These are phyloP conservation scores for Wickerhamomyces silvicola DNA, from an alignment of 805 yeast species.

Conservation along the genomic window DNA sequence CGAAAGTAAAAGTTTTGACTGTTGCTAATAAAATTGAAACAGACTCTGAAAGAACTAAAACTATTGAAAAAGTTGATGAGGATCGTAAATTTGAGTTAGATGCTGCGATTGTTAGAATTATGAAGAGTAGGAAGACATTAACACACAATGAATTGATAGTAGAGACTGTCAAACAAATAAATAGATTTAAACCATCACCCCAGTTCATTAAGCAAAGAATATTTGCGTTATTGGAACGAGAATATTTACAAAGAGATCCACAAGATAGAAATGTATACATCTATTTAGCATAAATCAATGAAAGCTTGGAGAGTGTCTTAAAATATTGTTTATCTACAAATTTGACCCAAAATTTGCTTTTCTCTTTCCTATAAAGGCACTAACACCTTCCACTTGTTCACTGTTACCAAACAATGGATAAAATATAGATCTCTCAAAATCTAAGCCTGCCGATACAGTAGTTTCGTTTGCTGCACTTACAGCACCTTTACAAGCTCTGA, in stretches of 20 bases:
- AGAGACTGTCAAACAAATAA: slow-evolving; percentile 55
- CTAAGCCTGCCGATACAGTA: slow-evolving; percentile 31
- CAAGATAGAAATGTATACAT: slow-evolving; percentile 54
- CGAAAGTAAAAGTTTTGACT: slow-evolving; percentile 69
- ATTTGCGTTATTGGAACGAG: slow-evolving; percentile 72
- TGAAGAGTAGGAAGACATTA: slow-evolving; percentile 66
- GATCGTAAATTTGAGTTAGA: slow-evolving; percentile 65
- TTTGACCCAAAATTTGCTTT: slow-evolving; percentile 22
- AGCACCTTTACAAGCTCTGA: slow-evolving; percentile 39
- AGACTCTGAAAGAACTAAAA: slow-evolving; percentile 34
- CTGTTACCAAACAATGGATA: slow-evolving; percentile 38
- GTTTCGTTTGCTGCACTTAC: slow-evolving; percentile 34
- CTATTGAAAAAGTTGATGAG: slow-evolving; percentile 50
- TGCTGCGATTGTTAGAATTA: slow-evolving; percentile 83
- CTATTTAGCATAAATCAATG: slow-evolving; percentile 48
- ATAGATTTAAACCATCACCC: slow-evolving; percentile 66
- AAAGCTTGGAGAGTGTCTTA: no score
- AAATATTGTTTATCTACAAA: no score
- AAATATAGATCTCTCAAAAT: slow-evolving; percentile 38
- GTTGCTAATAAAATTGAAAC: slow-evolving; percentile 42
- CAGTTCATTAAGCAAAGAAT: slow-evolving; percentile 63
- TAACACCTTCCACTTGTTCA: slow-evolving; percentile 46
- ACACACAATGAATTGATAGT: slow-evolving; percentile 61
- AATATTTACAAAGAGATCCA: slow-evolving; percentile 68
- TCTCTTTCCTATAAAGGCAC: slow-evolving; percentile 43